These are phyloP conservation scores for Paulownia fortunei DNA, from an alignment of 257 asterid species.

Conservation along the genomic window DNA sequence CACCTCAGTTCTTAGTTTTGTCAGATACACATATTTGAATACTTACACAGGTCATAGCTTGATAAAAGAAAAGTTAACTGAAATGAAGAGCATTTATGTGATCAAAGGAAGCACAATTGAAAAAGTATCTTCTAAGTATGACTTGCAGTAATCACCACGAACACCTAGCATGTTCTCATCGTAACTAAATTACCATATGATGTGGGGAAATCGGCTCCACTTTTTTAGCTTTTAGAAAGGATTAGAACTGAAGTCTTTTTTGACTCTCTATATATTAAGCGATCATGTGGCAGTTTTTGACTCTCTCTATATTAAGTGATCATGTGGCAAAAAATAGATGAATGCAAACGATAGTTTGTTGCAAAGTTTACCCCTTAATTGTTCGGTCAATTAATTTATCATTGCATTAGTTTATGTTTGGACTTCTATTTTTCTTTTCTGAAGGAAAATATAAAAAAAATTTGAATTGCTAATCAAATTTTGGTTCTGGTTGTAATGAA, in stretches of 20 bases:
- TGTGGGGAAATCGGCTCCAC: background rate
- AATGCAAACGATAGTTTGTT: background rate
- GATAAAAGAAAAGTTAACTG: background rate
- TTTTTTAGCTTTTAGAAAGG: background rate
- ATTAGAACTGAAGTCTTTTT: background rate
- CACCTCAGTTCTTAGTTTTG: background rate
- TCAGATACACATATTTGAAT: background rate
- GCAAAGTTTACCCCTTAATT: background rate
- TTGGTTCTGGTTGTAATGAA: background rate
- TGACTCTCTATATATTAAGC: background rate
- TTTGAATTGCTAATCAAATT: background rate
- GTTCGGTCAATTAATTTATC: background rate
- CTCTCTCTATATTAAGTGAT: background rate
- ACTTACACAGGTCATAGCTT: background rate
- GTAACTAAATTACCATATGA: background rate
- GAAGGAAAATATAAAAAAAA: background rate
- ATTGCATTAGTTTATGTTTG: background rate
- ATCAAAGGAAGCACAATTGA: background rate
- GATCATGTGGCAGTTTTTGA: background rate
- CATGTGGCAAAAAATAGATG: background rate
- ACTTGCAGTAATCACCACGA: background rate
- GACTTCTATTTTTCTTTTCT: background rate
- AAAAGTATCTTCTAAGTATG: background rate
- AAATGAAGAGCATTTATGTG: background rate
- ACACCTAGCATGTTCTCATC: constrained; percentile 1